Base-by-base conservation (phyloP, 352 stramenopile species). In the Plasmopara muralis region DNA sequence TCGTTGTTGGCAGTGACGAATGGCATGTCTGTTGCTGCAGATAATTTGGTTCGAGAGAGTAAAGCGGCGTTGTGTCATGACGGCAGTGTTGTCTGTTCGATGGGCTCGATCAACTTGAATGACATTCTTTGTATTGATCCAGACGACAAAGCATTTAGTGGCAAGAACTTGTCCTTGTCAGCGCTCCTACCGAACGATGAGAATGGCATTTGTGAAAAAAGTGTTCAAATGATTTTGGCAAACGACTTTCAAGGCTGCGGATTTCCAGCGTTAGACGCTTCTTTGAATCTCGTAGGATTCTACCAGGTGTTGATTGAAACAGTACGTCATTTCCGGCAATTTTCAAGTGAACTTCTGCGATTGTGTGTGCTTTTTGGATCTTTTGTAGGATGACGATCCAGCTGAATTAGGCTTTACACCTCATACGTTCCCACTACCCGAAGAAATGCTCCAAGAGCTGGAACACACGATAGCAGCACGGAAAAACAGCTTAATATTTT, bases 401-500 rank as follows among this genome's bases (percentile, higher is more conserved):
- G 46, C 56, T 9, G 68, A 81, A 20, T 53, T 88, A 16, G 63
- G 66, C 25, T 89, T 87, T 51, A 42, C 73, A 34, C 75, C 77
- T 2, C 83, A 83, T 25, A 49, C 85, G 33, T 86, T 83, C 43
- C 64, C 77, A 4, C 53, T 89, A 3, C 70, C 74, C 5, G 54
- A 64, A 2, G 73, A 81, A 54, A 89, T 89, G 77, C 55, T 83
- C 9, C 55, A 70, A 47, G 73, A 86, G 37, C 60, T 89, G 40
- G 49, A 82, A 39, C 43, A 35, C 8, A 71, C 65, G 5, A 38
- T 83, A 1, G 43, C 45, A 0, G 38, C 60, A 34, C 79, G 74
- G 72, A 66, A 48, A 9, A 28, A 51, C 38, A 53, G 66, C 15
- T 7, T 47, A 20, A 28, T 25, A 47, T 50, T 77, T 48, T 68